Evolutionary conservation across 768 basidiomycete genomes (phyloP).

Genomic region (Leccinum olivaceopallidum): DNA sequence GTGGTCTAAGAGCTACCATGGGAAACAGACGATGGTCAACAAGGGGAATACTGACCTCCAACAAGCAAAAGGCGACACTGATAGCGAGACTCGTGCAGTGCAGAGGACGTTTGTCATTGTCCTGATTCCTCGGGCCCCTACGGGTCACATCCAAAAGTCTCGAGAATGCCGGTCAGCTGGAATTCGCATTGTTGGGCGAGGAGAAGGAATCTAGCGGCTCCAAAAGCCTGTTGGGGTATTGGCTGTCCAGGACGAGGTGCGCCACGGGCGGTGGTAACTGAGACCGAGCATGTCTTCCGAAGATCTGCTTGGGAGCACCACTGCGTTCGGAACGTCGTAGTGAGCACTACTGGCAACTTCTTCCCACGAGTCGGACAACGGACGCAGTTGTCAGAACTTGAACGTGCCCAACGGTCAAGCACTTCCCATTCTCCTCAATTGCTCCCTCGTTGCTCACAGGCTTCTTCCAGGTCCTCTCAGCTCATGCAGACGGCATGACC

Average conservation of each 20-base stretch:
- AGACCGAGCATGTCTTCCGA: slow-evolving; percentile 86
- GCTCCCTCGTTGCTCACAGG: slow-evolving; percentile 11
- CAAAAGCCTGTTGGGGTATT: slow-evolving; percentile 75
- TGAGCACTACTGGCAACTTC: too few species aligned
- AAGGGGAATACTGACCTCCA: slow-evolving; percentile 59
- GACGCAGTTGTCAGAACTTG: too few species aligned
- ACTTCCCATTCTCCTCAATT: neutral
- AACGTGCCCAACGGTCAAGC: neutral
- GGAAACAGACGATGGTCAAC: neutral
- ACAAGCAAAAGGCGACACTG: slow-evolving; percentile 87
- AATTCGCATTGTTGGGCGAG: slow-evolving; percentile 94
- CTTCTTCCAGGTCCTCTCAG: slow-evolving; percentile 48
- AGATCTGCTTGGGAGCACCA: slow-evolving; percentile 94
- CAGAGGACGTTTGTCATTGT: slow-evolving; percentile 88
- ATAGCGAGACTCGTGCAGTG: slow-evolving; percentile 95
- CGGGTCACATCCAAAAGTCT: slow-evolving; percentile 83
- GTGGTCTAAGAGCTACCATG: slow-evolving; percentile 50
- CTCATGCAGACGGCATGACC: slow-evolving; percentile 60
- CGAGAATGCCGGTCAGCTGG: slow-evolving; percentile 91
- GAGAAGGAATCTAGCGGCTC: slow-evolving; percentile 88
- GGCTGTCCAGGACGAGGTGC: slow-evolving; percentile 87
- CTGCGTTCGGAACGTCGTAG: slow-evolving; percentile 70
- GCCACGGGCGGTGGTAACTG: slow-evolving; percentile 69
- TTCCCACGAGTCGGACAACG: too few species aligned
- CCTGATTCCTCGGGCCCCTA: slow-evolving; percentile 75